These are phyloP conservation scores for Medicago lupulina DNA, from an alignment of 306 rosid genomes.

Conservation along the genomic window DNA sequence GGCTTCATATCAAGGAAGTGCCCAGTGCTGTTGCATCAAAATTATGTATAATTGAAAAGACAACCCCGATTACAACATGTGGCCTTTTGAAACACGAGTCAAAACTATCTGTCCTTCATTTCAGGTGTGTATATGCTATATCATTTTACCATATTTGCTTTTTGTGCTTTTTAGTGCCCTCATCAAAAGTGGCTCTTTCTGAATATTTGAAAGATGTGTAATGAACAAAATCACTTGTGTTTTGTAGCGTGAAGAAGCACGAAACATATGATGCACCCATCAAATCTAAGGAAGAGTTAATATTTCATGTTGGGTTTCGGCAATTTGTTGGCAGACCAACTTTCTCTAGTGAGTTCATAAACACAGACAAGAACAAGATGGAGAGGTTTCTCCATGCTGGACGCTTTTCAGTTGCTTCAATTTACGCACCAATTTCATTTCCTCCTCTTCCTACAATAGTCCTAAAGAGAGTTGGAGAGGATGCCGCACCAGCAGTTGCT, in stretches of 20 bases:
- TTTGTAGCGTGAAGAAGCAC: constrained; percentile 82
- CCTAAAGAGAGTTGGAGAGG: constrained; percentile 62
- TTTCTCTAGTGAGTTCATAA: constrained; percentile 80
- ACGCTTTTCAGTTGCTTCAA: constrained; percentile 80
- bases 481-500: constrained; percentile 60
- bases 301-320: constrained; percentile 96
- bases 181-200: constrained; percentile 15
- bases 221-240: constrained; percentile 28
- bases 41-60: constrained; percentile 50
- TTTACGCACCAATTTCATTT: constrained; percentile 90
- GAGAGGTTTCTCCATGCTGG: constrained; percentile 99
- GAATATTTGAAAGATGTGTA: constrained; percentile 24
- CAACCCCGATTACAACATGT: constrained; percentile 71
- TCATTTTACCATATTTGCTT: constrained; percentile 20
- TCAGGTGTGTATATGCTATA: constrained; percentile 61
- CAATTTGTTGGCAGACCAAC: constrained; percentile 92
- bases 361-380: constrained; percentile 93
- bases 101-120: constrained; percentile 94
- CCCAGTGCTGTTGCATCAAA: constrained; percentile 67
- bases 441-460: constrained; percentile 84
- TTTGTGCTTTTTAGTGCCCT: background rate
- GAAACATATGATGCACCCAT: constrained; percentile 75
- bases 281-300: constrained; percentile 84
- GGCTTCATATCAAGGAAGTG: constrained; percentile 79
- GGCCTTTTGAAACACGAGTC: constrained; percentile 96